A percentile compares a stretch with the other conserved stretches of the same genome.
Conservation (phyloP, 306 rosid species). For the Begonia loranthoides region DNA sequence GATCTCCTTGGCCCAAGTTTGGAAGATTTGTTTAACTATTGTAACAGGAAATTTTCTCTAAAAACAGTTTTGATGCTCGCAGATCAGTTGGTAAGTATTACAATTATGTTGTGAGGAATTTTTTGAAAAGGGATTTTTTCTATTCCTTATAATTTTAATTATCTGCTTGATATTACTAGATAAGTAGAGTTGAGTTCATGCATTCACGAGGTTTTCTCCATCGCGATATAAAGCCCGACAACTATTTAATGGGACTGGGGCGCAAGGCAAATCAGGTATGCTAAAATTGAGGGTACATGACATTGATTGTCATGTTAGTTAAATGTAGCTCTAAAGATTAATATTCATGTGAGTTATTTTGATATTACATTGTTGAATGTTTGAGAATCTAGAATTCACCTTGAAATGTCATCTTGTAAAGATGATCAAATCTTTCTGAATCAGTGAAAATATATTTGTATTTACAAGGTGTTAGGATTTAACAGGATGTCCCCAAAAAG, state of each 20-base stretch:
- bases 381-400: no score
- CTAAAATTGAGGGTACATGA: not conserved
- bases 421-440: not conserved
- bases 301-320: no score
- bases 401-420: no score
- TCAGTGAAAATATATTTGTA: not conserved
- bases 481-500: no score
- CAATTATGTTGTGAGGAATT: slow-evolving; percentile 5
- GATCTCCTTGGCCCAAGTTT: slow-evolving; percentile 98
- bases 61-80: slow-evolving; percentile 98
- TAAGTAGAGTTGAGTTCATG: slow-evolving; percentile 96
- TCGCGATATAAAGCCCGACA: slow-evolving; percentile 98
- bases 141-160: slow-evolving; percentile 16
- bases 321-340: no score
- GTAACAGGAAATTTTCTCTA: slow-evolving; percentile 71
- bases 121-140: slow-evolving; percentile 7
- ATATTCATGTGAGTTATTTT: no score
- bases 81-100: slow-evolving; percentile 80
- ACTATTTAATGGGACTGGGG: slow-evolving; percentile 97
- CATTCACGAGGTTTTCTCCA: slow-evolving; percentile 95
- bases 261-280: slow-evolving; percentile 97
- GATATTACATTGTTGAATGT: no score
- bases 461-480: no score
- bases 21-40: slow-evolving; percentile 90
- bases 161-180: slow-evolving; percentile 18